Percentiles rank a stretch among this genome's conserved stretches.
These are phyloP conservation scores for Francoa sonchifolia DNA, from an alignment of 441 rosid genomes.

Conservation along the genomic window DNA sequence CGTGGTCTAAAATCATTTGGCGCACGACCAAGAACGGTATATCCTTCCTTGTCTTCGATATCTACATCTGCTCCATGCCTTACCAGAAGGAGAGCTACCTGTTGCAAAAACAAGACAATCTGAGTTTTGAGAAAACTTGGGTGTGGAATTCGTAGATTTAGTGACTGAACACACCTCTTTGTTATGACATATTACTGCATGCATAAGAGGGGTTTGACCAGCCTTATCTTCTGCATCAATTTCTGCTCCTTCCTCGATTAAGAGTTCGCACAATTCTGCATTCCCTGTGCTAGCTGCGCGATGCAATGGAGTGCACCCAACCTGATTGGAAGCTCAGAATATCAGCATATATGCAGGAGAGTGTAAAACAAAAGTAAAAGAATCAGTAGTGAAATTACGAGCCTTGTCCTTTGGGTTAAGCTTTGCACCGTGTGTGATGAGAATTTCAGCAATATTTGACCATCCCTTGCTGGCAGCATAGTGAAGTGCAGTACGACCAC, in stretches of 20 bases:
- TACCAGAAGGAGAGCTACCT: constrained; percentile 78
- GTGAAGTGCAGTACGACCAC: constrained; percentile 81
- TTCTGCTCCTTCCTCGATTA: constrained; percentile 91
- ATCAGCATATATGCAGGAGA: no score
- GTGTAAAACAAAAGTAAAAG: no score
- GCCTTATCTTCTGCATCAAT: constrained; percentile 61
- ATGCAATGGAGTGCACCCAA: constrained; percentile 81
- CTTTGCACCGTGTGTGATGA: constrained; percentile 53
- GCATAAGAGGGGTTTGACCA: constrained; percentile 80
- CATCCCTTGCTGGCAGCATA: constrained; percentile 93
- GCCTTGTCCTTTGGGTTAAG: constrained; percentile 66
- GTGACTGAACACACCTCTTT: constrained; percentile 33
- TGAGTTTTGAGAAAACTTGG: neutral
- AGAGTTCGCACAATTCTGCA: constrained; percentile 49
- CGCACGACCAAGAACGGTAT: constrained; percentile 85
- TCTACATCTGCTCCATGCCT: constrained; percentile 90
- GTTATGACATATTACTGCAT: constrained; percentile 53
- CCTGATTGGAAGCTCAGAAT: constrained; percentile 23
- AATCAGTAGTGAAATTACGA: constrained; percentile 26
- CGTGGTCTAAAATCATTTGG: constrained; percentile 42
- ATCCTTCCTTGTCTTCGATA: constrained; percentile 80
- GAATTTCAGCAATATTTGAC: constrained; percentile 50
- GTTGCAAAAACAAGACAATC: constrained; percentile 7
- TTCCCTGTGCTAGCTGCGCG: constrained; percentile 86
- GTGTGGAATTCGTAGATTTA: neutral